phyloP scores from a whole-genome alignment of 768 basidiomycete species.

The Asterophora parasitica region DNA sequence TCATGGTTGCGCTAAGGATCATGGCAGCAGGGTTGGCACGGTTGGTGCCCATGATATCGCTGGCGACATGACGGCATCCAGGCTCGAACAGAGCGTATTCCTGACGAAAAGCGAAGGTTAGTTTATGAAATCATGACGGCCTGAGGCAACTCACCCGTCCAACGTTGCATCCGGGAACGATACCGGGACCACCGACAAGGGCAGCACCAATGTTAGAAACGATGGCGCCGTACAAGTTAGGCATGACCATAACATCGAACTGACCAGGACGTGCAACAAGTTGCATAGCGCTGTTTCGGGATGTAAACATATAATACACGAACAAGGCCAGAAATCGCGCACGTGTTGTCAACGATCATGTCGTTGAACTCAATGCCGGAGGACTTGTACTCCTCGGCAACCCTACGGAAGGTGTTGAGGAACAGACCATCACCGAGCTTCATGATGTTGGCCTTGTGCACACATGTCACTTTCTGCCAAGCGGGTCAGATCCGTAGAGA shows the following conservation, averaged over 20 bases:
- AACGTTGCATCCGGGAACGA: slow-evolving; percentile 97
- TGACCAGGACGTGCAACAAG: slow-evolving; percentile 93
- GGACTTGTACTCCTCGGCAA: slow-evolving; percentile 95
- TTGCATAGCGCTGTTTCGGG: slow-evolving; percentile 82
- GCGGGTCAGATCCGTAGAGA: slow-evolving; percentile 4
- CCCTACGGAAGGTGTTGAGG: slow-evolving; percentile 94
- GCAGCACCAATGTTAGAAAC: slow-evolving; percentile 98
- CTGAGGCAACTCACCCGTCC: slow-evolving; percentile 62
- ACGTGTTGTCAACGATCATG: slow-evolving; percentile 99
- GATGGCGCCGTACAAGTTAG: slow-evolving; percentile 94
- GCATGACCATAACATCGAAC: slow-evolving; percentile 99
- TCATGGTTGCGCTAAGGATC: slow-evolving; percentile 96
- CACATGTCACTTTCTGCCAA: slow-evolving; percentile 93
- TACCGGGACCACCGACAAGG: slow-evolving; percentile 95
- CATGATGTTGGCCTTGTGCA: slow-evolving; percentile 99
- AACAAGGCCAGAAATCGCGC: slow-evolving; percentile 19
- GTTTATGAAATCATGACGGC: slow-evolving; percentile 4
- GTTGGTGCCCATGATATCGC: slow-evolving; percentile 95
- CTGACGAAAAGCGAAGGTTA: slow-evolving; percentile 28
- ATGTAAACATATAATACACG: neutral
- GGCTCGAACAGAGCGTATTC: slow-evolving; percentile 99
- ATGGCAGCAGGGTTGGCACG: slow-evolving; percentile 96
- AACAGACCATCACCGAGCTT: slow-evolving; percentile 99
- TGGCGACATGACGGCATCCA: slow-evolving; percentile 92
- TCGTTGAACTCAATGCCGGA: slow-evolving; percentile 90